Evolutionary conservation across 1,284 basidiomycete genomes (phyloP).

Genomic region (Vanrija pseudolonga): DNA sequence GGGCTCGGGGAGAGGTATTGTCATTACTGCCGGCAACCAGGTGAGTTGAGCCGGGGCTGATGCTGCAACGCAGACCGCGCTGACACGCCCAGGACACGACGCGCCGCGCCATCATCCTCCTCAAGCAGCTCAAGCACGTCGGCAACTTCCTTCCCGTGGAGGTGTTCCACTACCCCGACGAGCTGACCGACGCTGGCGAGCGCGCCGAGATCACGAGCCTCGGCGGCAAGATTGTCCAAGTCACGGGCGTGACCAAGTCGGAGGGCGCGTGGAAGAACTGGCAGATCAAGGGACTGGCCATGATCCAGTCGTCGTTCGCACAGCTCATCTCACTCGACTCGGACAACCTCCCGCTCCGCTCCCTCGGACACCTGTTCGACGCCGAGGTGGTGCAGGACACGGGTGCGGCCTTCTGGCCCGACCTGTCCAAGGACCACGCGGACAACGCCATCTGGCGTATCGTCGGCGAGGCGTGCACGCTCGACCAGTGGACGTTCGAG

Average conservation of each 20-base stretch:
- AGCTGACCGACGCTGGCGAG: constrained; percentile 37
- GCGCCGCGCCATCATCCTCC: constrained; percentile 41
- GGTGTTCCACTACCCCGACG: constrained; percentile 51
- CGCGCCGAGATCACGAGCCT: constrained; percentile 39
- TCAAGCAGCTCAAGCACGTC: constrained; percentile 44
- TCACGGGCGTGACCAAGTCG: constrained; percentile 34
- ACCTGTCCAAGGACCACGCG: constrained; percentile 52
- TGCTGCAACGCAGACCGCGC: no score
- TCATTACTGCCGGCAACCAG: constrained; percentile 50
- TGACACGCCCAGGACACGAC: constrained; percentile 46
- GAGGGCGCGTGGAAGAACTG: constrained; percentile 35
- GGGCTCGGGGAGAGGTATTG: constrained; percentile 45
- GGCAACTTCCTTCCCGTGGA: constrained; percentile 48
- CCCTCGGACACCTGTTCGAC: constrained; percentile 50
- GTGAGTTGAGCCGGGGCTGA: constrained; percentile 25
- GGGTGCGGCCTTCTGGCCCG: constrained; percentile 54
- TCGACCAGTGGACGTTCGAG: constrained; percentile 44
- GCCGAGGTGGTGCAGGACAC: constrained; percentile 39
- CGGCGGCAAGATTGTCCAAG: constrained; percentile 41
- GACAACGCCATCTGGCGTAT: constrained; percentile 54
- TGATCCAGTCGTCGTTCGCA: constrained; percentile 49
- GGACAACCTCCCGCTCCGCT: constrained; percentile 51
- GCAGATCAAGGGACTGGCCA: constrained; percentile 52
- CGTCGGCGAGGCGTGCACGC: constrained; percentile 48
- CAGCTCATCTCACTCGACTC: constrained; percentile 51